A percentile compares a stretch with the other conserved stretches of the same genome.
Conservation (phyloP, 179 eudicot genomes). For the Dionaea muscipula region DNA sequence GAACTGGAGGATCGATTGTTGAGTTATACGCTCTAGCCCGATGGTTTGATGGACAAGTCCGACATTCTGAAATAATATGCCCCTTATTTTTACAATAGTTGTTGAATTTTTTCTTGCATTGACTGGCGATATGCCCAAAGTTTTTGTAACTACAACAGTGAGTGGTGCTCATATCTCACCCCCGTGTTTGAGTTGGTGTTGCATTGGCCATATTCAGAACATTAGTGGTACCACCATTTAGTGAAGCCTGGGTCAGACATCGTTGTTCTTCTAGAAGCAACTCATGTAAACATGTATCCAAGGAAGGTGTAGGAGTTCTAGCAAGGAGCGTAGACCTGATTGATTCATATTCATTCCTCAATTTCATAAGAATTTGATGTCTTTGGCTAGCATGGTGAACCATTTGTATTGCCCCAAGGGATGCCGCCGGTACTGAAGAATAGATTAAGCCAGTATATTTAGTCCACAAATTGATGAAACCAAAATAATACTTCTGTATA, state of each 20-base stretch:
- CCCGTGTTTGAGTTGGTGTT: too few relatives aligned
- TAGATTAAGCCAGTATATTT: too few relatives aligned
- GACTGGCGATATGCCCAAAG: neutral
- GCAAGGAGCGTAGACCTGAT: neutral
- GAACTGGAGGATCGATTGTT: too few relatives aligned
- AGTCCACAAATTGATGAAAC: too few relatives aligned
- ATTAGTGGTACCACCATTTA: too few relatives aligned
- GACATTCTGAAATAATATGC: neutral
- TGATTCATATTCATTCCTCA: neutral
- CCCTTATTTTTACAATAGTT: neutral
- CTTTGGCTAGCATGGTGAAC: neutral
- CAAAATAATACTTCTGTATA: too few relatives aligned
- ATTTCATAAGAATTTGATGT: too few relatives aligned
- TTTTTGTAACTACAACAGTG: neutral
- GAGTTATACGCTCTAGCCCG: too few relatives aligned
- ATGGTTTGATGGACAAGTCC: neutral
- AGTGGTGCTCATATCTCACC: neutral
- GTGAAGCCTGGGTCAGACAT: neutral
- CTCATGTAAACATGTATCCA: neutral
- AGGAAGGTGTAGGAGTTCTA: neutral
- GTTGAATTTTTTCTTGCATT: too few relatives aligned
- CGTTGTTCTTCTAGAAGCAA: too few relatives aligned
- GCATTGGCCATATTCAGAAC: neutral
- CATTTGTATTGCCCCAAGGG: neutral
- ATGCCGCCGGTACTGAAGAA: neutral